Conservation (phyloP, 177 flowering plant species). For the Vitis hybrid region DNA sequence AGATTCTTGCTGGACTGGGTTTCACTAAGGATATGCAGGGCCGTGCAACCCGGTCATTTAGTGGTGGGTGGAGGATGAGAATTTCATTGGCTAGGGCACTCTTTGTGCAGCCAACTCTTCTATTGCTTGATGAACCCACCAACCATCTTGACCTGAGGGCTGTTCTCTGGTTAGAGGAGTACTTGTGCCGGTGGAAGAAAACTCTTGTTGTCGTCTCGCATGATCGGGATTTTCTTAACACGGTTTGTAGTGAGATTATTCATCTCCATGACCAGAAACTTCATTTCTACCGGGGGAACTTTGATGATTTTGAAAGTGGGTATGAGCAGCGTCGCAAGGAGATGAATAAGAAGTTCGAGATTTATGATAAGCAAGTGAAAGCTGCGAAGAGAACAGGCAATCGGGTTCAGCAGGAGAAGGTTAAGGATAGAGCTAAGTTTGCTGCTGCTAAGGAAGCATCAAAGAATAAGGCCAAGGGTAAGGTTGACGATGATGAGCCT, state of each 20-base stretch:
- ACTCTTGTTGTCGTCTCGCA: slow-evolving; percentile 79
- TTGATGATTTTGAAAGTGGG: slow-evolving; percentile 72
- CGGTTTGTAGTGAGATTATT: slow-evolving; percentile 69
- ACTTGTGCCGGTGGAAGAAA: slow-evolving; percentile 72
- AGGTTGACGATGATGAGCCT: slow-evolving; percentile 63
- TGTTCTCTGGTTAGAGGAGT: slow-evolving; percentile 77
- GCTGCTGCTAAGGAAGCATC: slow-evolving; percentile 61
- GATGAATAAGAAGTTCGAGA: slow-evolving; percentile 60
- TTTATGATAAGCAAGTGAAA: slow-evolving; percentile 64
- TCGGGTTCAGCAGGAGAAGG: slow-evolving; percentile 61
- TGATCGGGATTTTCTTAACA: slow-evolving; percentile 73
- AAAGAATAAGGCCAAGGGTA: slow-evolving; percentile 56
- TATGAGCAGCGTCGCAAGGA: slow-evolving; percentile 78
- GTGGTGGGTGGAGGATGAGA: slow-evolving; percentile 97
- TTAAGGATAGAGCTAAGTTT: slow-evolving; percentile 56
- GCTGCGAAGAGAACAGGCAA: slow-evolving; percentile 71
- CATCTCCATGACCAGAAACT: slow-evolving; percentile 79
- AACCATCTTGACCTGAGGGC: slow-evolving; percentile 76
- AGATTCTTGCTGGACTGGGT: slow-evolving; percentile 77
- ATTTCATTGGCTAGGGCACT: slow-evolving; percentile 83
- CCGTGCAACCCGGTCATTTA: slow-evolving; percentile 64
- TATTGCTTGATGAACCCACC: slow-evolving; percentile 72
- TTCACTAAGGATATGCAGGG: slow-evolving; percentile 76
- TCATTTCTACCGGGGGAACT: slow-evolving; percentile 69
- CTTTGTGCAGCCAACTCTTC: slow-evolving; percentile 76